phyloP scores from a whole-genome alignment of 176 grass and related monocot species.

The Bothriochloa decipiens region DNA sequence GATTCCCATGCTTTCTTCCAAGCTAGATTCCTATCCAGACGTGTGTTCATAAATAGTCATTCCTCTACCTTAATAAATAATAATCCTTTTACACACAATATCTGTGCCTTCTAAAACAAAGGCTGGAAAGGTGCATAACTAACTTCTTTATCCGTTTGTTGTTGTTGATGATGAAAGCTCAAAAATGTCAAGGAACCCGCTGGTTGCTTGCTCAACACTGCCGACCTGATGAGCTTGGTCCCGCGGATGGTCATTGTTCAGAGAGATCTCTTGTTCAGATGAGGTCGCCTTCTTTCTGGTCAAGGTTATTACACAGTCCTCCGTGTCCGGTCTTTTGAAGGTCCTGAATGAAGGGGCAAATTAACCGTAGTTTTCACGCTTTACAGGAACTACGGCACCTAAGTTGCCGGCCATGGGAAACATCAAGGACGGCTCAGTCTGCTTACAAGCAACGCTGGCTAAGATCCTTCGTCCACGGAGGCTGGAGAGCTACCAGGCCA shows the following conservation, averaged over 20 bases:
- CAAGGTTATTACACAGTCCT: not conserved
- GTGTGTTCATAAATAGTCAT: no score
- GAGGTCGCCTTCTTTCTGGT: not conserved
- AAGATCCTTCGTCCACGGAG: slow-evolving; percentile 38
- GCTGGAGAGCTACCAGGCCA: not conserved
- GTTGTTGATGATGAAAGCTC: no score
- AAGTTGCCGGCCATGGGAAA: not conserved
- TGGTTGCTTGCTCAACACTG: not conserved
- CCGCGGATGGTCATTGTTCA: not conserved
- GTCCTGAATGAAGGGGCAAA: not conserved
- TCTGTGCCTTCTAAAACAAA: no score
- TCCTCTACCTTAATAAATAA: not conserved
- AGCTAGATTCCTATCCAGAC: no score
- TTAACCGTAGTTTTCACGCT: not conserved
- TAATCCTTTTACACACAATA: not conserved
- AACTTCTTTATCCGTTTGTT: no score
- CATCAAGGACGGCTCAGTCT: not conserved
- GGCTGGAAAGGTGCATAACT: no score
- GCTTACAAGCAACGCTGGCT: slow-evolving; percentile 44
- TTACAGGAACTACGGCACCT: not conserved
- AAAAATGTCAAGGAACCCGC: no score
- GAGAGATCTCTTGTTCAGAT: not conserved
- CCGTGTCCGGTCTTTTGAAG: not conserved
- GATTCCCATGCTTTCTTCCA: no score
- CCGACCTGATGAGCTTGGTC: not conserved